Base-by-base conservation (phyloP, 495 filamentous ascomycete genomes). In the Chaetomium tenue region DNA sequence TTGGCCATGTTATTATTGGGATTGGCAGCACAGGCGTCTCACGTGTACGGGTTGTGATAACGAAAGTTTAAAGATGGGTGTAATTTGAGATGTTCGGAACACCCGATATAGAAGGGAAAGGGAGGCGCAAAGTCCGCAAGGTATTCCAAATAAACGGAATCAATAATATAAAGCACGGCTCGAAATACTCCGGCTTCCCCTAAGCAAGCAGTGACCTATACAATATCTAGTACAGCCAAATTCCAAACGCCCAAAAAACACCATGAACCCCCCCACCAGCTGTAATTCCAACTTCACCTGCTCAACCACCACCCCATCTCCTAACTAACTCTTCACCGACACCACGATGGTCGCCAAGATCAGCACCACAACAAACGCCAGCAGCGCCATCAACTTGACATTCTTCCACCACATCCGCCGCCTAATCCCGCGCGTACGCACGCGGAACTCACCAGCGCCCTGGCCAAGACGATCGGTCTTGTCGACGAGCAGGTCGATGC, bases 331-430 rank as follows among this genome's bases (percentile, higher is more conserved):
- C 72, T 77, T 78, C 46, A 78, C 62, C 28, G 76, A 72, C 47
- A 82, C 73, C 8, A 82, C 75, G 18, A 83, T 79, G 28, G 78
- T 70, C 52, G 78, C 66, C 39, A 98, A 68, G 78, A 99, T 84
- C 76, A 99, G 89, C 16, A 92, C 75, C 42, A 95, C 75, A 48
- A 98, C 94, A 54, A 97, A 69, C 2, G 82, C 85, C 68, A 99
- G 76, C 70, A 99, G 74, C 42, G 86, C 86, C 92, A 98, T 97
- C 72, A 92, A 68, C 77, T 95, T 94, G 22, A 93, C 83, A 79
- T 98, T 98, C 88, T 98, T 98, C 93, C 93, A 99, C 94, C 94
- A 99, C 95, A 98, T 98, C 71, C 86, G 81, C 75, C 94, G 82
- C 79, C 93, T 89, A 74, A 99, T 74, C 0, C 91, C 91, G 28